These are phyloP conservation scores for Ramaria sp. DNA, from an alignment of 768 basidiomycete species.

Conservation along the genomic window DNA sequence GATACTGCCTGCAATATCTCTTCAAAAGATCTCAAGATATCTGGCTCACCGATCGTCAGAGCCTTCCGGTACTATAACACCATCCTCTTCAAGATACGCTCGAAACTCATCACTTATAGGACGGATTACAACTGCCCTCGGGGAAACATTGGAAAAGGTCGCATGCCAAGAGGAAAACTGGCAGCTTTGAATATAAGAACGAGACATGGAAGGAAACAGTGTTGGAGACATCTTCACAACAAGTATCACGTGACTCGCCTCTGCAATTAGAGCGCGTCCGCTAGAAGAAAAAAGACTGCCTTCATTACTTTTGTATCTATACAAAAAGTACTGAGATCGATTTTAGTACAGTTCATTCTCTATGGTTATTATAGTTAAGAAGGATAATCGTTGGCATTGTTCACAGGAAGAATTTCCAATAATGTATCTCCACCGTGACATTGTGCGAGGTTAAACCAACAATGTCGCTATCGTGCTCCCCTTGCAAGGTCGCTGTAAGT, in stretches of 20 bases:
- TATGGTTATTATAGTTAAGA: no score
- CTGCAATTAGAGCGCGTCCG: not conserved
- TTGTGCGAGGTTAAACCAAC: not conserved
- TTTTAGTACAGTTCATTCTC: no score
- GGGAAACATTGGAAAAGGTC: conserved; percentile 44
- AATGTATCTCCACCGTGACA: not conserved
- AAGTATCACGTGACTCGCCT: not conserved
- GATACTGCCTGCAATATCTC: no score
- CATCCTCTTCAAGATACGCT: conserved; percentile 70
- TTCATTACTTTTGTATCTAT: no score
- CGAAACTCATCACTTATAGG: conserved; percentile 55
- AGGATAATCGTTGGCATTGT: no score
- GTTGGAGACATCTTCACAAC: conserved; percentile 15
- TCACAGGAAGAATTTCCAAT: no score
- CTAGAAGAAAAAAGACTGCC: no score
- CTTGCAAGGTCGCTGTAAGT: not conserved
- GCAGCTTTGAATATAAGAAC: conserved; percentile 51
- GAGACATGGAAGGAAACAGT: conserved; percentile 43
- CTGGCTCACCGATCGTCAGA: conserved; percentile 61
- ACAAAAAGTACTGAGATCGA: no score
- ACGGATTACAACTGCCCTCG: conserved; percentile 65
- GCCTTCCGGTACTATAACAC: conserved; percentile 75
- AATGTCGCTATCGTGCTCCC: not conserved
- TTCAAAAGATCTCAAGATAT: not conserved
- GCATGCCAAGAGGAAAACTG: conserved; percentile 87